Base-by-base conservation (phyloP, 192 early-diverging fungal genomes). In the Linnemannia exigua region DNA sequence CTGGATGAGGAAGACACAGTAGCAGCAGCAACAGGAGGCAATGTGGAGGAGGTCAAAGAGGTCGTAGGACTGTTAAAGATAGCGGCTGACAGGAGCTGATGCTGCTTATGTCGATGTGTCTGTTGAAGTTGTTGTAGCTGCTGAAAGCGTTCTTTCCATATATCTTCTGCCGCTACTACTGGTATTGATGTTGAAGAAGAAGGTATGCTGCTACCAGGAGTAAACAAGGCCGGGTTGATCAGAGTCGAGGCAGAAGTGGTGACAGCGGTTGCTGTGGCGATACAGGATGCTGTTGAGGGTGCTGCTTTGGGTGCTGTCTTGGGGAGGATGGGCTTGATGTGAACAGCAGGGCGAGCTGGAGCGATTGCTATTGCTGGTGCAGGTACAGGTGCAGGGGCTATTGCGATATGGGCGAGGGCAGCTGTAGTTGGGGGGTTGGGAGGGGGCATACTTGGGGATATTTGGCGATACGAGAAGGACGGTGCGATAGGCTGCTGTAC, bases 81-180 rank as follows among this genome's bases (percentile, higher is more conserved):
- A 44, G 81, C 74, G 5, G 81, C 66, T 1, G 69, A 73, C 0
- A 83, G 68, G 51, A 83, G 76, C 38, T 83, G 81, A 33, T 83
- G 81, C 31, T 77, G 81, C 25, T 83, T 76, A 35, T 72, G 76
- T 22, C 73, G 76, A 69, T 83, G 81, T 22, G 33, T 17, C 33
- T 82, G 79, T 17, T 79, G 78, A 19, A 80, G 22, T 35, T 80
- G 80, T 25, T 83, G 81, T 5, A 83, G 76, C n/a, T 83, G 75
- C 46, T 74, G 76, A 28, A 83, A 74, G 16, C 71, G 81, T 16
- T 76, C 61, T 12, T 74, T 36, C 81, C 81, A 83, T 14, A 83
- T 15, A 47, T 73, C 76, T 37, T 44, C 37, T n/a, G 70, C 0
- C 5, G 44, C 33, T 15, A 69, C 50, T 47, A 33, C 20, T 38